These are phyloP conservation scores for Dicorynia guianensis DNA, from an alignment of 306 rosid species.

Conservation along the genomic window DNA sequence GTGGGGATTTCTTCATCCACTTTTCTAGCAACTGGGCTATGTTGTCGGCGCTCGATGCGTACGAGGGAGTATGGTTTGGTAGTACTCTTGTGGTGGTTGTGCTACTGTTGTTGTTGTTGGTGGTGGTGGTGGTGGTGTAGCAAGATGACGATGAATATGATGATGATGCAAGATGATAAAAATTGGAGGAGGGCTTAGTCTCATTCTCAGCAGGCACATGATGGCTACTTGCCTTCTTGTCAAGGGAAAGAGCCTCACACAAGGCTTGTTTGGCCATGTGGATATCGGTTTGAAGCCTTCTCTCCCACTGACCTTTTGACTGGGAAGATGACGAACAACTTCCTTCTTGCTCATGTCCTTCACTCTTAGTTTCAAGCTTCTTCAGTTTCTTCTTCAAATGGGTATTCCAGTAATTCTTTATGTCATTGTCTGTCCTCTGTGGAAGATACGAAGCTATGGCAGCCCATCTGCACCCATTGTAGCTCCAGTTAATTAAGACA, in stretches of 20 bases:
- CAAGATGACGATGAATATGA: too few species aligned
- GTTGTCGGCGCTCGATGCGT: conserved; percentile 82
- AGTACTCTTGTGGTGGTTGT: conserved; percentile 2
- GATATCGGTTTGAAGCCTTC: conserved; percentile 90
- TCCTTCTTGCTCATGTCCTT: conserved; percentile 37
- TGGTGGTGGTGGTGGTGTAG: too few species aligned
- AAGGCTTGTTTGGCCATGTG: conserved; percentile 87
- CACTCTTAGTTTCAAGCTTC: conserved; percentile 36
- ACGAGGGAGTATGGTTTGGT: conserved; percentile 41
- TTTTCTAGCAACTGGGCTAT: conserved; percentile 74
- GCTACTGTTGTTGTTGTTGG: too few species aligned
- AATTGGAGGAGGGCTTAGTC: conserved; percentile 48
- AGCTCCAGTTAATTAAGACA: not conserved
- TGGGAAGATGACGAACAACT: conserved; percentile 36
- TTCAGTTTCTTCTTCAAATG: conserved; percentile 67
- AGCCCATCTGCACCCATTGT: conserved; percentile 63
- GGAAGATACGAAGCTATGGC: conserved; percentile 82
- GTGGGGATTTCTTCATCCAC: conserved; percentile 73
- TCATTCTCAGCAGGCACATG: conserved; percentile 7
- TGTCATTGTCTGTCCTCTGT: conserved; percentile 71
- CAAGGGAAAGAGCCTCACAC: conserved; percentile 82
- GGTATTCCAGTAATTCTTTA: conserved; percentile 74
- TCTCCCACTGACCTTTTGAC: conserved; percentile 92
- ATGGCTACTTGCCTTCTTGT: conserved; percentile 41
- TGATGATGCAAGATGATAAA: not conserved